Base-by-base conservation (phyloP, 208 protist species). In the Crithidia fasciculata region DNA sequence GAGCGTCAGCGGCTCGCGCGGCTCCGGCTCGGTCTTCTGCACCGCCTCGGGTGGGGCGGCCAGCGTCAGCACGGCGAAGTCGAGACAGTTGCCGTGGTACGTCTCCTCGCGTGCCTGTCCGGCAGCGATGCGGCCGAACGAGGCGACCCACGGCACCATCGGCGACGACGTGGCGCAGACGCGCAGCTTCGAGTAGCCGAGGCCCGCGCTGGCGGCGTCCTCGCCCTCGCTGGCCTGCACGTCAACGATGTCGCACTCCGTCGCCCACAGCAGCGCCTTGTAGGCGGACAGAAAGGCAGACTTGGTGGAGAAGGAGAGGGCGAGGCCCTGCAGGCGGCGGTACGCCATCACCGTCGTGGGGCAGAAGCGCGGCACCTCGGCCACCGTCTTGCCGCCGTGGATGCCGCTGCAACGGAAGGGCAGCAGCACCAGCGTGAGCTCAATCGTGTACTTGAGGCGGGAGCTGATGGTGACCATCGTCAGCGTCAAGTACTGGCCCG, bases 201-300 rank as follows among this genome's bases (percentile, higher is more conserved):
- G 50, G 43, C 55, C 54, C 45, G 58, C 60, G 13, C 60, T 57
- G 19, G 40, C 49, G 40, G 57, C 72, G 10, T 64, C 74, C 47
- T 81, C 74, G 19, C 70, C 63, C 39, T 64, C 50, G 40, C 55
- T 13, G 15, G 69, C 69, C 44, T 64, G 54, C 56, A 84, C 74
- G 44, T 86, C 80, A 10, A 87, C 77, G 65, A 92, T 89, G 76
- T 94, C 91, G 80, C 88, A 88, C 79, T 94, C 88, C 49, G 85
- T 93, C 47, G 89, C 87, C 89, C 91, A 96, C 44, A 96, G 75
- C 8, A 96, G 78, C 41, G 91, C 80, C 71, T 85, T 87, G 82
- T 94, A 96, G 56, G 91, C 91, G 37, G 85, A 88, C 61, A 96
- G 75, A 78, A 96, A 94, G 49, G 88, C 78, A 28, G 69, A 76